Percentiles rank a stretch among this genome's conserved stretches.
Conservation (phyloP, 352 stramenopile genomes). For the Globisporangium echinulatum region DNA sequence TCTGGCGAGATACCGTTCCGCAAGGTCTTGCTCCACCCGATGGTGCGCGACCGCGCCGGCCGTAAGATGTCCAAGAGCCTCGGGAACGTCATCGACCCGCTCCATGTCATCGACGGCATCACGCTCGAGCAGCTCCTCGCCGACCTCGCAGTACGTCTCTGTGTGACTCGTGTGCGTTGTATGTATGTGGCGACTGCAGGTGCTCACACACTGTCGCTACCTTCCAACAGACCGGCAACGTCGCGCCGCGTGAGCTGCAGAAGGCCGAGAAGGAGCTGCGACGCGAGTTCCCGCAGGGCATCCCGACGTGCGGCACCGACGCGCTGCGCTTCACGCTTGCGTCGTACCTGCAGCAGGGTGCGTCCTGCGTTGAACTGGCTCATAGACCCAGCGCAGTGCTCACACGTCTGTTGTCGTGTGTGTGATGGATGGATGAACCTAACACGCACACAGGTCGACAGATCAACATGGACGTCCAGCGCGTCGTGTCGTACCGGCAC, state of each 20-base stretch:
- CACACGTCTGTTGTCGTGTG: neutral
- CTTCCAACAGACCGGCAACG: slow-evolving; percentile 44
- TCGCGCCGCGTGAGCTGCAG: slow-evolving; percentile 88
- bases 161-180: neutral
- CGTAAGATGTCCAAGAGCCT: slow-evolving; percentile 99
- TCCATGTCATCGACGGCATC: slow-evolving; percentile 98
- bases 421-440: neutral
- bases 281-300: slow-evolving; percentile 97
- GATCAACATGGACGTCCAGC: slow-evolving; percentile 87
- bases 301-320: slow-evolving; percentile 97
- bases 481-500: slow-evolving; percentile 76
- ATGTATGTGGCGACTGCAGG: neutral
- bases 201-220: neutral
- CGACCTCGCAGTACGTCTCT: slow-evolving; percentile 79
- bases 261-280: slow-evolving; percentile 95
- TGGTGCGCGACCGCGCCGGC: slow-evolving; percentile 99
- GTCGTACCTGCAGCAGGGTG: slow-evolving; percentile 89
- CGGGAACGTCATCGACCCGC: slow-evolving; percentile 99
- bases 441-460: slow-evolving; percentile 37
- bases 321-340: slow-evolving; percentile 96
- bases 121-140: slow-evolving; percentile 89
- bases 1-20: slow-evolving; percentile 96
- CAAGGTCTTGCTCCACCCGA: slow-evolving; percentile 98
- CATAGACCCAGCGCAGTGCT: neutral
- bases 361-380: neutral